phyloP scores from a whole-genome alignment of 1,284 basidiomycete species.

The Coniferiporia sulphurascens region DNA sequence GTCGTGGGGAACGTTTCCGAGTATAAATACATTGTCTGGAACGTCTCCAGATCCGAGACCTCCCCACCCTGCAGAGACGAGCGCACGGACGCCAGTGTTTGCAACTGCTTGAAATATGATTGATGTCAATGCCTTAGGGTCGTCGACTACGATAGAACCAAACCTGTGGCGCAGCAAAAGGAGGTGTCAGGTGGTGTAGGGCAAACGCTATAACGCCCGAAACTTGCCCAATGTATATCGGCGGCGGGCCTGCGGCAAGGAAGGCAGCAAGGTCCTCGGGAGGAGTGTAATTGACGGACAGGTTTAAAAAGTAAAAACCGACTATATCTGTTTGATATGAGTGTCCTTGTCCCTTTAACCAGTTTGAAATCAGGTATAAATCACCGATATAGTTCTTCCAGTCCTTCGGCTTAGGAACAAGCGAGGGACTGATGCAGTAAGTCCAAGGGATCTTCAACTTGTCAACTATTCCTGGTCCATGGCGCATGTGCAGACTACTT shows the following conservation, averaged over 20 bases:
- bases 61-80: constrained; percentile 64
- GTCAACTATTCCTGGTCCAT: constrained; percentile 52
- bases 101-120: constrained; percentile 53
- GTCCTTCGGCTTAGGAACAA: constrained; percentile 61
- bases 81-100: constrained; percentile 48
- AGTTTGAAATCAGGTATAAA: constrained; percentile 16
- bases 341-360: not conserved
- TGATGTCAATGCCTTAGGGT: constrained; percentile 52
- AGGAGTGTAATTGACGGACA: constrained; percentile 44
- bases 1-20: constrained; percentile 64
- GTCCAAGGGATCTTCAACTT: constrained; percentile 62
- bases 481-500: constrained; percentile 39
- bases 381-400: constrained; percentile 59
- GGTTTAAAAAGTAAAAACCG: constrained; percentile 61
- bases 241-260: constrained; percentile 46
- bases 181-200: not conserved
- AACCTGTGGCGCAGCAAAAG: constrained; percentile 35
- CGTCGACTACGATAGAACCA: constrained; percentile 59
- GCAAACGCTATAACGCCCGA: not conserved
- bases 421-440: constrained; percentile 61
- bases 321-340: constrained; percentile 43
- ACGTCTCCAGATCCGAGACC: constrained; percentile 44
- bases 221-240: constrained; percentile 55
- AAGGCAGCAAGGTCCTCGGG: constrained; percentile 43
- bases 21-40: constrained; percentile 51